phyloP scores from a whole-genome alignment of 768 basidiomycete genomes.

The Boletus subparvulus region DNA sequence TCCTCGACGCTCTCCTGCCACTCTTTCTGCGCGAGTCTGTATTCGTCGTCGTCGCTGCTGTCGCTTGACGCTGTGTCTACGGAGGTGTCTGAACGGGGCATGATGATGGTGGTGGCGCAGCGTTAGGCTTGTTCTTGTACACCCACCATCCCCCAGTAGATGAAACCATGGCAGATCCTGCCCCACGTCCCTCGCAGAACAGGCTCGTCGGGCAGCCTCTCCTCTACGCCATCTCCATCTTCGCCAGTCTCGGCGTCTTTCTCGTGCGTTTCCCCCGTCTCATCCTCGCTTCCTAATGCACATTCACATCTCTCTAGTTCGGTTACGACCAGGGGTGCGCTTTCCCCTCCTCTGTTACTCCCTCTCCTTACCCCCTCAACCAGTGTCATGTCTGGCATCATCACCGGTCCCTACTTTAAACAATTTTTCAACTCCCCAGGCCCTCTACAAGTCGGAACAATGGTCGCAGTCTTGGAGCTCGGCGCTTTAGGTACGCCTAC shows the following conservation, averaged over 20 bases:
- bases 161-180: slow-evolving; percentile 54
- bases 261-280: slow-evolving; percentile 51
- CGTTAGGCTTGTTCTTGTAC: slow-evolving; percentile 12
- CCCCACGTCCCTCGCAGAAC: slow-evolving; percentile 32
- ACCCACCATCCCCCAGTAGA: slow-evolving; percentile 31
- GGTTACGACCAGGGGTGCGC: slow-evolving; percentile 84
- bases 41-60: slow-evolving; percentile 65
- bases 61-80: slow-evolving; percentile 61
- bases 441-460: slow-evolving; percentile 77
- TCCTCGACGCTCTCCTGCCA: slow-evolving; percentile 92
- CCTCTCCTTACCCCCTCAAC: slow-evolving; percentile 3
- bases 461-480: slow-evolving; percentile 94
- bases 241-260: slow-evolving; percentile 83
- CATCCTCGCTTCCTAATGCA: slow-evolving; percentile 3
- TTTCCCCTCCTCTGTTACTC: slow-evolving; percentile 2
- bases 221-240: slow-evolving; percentile 76
- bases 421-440: slow-evolving; percentile 80
- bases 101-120: slow-evolving; percentile 39
- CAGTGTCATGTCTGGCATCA: slow-evolving; percentile 90
- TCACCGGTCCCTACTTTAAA: slow-evolving; percentile 81
- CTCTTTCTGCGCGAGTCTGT: slow-evolving; percentile 77
- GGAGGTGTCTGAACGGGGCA: slow-evolving; percentile 64
- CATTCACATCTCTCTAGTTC: slow-evolving; percentile 45
- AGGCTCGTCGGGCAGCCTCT: slow-evolving; percentile 76
- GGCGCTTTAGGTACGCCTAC: slow-evolving; percentile 76